A percentile compares a stretch with the other conserved stretches of the same genome.
These are phyloP conservation scores for Paramyrothecium sp. DNA, from an alignment of 2,329 filamentous ascomycete genomes.

Conservation along the genomic window DNA sequence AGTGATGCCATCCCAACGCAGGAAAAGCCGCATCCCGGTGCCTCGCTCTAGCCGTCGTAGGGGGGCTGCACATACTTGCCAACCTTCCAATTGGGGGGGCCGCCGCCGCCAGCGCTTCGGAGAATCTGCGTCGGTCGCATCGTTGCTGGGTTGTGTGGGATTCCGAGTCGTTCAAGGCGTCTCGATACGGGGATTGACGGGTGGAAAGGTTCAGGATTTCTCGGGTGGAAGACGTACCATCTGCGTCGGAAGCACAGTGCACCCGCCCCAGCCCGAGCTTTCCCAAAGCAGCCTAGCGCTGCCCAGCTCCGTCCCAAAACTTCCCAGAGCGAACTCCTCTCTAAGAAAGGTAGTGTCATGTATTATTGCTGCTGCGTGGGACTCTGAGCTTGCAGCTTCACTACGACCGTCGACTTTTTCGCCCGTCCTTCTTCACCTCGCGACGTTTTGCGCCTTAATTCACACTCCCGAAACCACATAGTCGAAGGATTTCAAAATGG, in stretches of 20 bases:
- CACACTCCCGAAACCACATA: neutral
- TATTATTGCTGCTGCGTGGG: neutral
- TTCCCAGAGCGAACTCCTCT: conserved; percentile 5
- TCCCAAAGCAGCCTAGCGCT: conserved; percentile 30
- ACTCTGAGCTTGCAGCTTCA: too few relatives aligned
- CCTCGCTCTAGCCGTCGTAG: conserved; percentile 8
- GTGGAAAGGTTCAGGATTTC: conserved; percentile 26
- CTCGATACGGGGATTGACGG: conserved; percentile 13
- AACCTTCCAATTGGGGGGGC: conserved; percentile 28
- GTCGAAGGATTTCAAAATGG: conserved; percentile 38
- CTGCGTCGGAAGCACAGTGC: conserved; percentile 19
- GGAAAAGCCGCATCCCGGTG: conserved; percentile 30
- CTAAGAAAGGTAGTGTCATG: neutral
- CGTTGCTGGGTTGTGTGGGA: conserved; percentile 22
- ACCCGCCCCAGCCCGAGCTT: conserved; percentile 30
- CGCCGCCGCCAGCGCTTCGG: conserved; percentile 23
- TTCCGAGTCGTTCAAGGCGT: conserved; percentile 19
- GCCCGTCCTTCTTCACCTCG: too few relatives aligned
- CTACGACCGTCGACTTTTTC: too few relatives aligned
- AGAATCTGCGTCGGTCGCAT: conserved; percentile 42
- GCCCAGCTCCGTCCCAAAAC: neutral
- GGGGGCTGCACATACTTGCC: conserved; percentile 30
- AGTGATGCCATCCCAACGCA: conserved; percentile 5
- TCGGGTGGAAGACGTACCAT: neutral
- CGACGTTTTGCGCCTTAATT: too few relatives aligned